Evolutionary conservation across 176 grass and related monocot species (phyloP).

Genomic region (Aegilops tauschii): DNA sequence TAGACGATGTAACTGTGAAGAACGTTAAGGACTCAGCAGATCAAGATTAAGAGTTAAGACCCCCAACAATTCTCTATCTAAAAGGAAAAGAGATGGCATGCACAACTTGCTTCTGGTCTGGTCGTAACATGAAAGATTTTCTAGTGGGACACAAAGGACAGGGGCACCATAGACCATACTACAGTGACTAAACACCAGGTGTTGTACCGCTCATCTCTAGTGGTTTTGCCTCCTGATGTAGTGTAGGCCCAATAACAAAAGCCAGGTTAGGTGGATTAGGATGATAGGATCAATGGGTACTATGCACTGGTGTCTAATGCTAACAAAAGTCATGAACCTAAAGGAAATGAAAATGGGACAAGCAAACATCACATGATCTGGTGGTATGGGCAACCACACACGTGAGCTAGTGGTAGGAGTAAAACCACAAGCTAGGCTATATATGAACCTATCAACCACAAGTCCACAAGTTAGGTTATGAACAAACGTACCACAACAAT

Average conservation of each 20-base stretch:
- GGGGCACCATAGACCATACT: constrained; percentile 3
- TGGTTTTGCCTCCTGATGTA: constrained; percentile 40
- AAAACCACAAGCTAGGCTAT: background rate
- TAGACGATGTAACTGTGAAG: no score
- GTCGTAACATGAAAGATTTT: constrained; percentile 16
- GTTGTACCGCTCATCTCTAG: constrained; percentile 28
- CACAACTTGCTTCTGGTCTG: constrained; percentile 7
- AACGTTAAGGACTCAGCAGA: no score
- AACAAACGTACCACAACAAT: background rate
- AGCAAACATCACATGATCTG: constrained; percentile 17
- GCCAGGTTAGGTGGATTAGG: constrained; percentile 45
- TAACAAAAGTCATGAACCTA: constrained; percentile 47
- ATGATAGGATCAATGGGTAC: constrained; percentile 37
- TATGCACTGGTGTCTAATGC: constrained; percentile 29
- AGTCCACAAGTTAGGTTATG: background rate
- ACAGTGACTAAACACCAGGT: constrained; percentile 43
- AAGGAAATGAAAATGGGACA: constrained; percentile 14
- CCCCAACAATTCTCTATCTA: constrained; percentile 5
- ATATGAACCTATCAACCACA: background rate
- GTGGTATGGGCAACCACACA: constrained; percentile 16
- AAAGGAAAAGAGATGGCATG: background rate
- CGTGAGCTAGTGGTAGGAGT: background rate
- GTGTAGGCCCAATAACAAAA: constrained; percentile 45
- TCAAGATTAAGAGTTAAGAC: no score
- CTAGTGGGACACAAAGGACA: constrained; percentile 37